phyloP scores from a whole-genome alignment of 495 filamentous ascomycete species.

The Bombardia bombarda region DNA sequence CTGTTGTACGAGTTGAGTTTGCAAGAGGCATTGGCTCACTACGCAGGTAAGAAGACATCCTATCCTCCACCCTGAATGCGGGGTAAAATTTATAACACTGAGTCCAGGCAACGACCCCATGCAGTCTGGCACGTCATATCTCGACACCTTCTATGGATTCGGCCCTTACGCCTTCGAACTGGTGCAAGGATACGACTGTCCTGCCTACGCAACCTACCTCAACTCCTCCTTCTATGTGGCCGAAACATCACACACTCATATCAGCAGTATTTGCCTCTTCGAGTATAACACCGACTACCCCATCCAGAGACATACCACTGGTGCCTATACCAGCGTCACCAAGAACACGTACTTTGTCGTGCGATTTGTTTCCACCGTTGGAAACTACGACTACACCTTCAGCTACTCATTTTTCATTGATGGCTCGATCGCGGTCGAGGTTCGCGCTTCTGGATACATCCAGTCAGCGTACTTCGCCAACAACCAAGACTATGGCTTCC shows the following conservation, averaged over 20 bases:
- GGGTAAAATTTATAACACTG: background rate
- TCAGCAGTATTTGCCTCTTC: conserved; percentile 43
- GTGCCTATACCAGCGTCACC: conserved; percentile 26
- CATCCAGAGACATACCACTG: conserved; percentile 35
- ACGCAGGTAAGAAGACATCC: conserved; percentile 25
- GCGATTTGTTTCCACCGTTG: conserved; percentile 36
- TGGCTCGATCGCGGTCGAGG: conserved; percentile 44
- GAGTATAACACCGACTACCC: conserved; percentile 38
- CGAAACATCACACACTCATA: conserved; percentile 31
- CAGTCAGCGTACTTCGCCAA: conserved; percentile 42
- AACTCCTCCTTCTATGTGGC: conserved; percentile 29
- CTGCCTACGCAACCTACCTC: conserved; percentile 38
- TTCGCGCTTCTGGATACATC: conserved; percentile 51
- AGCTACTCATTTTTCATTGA: conserved; percentile 42
- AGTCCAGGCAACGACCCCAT: conserved; percentile 35
- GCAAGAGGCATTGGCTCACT: conserved; percentile 49
- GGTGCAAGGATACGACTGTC: conserved; percentile 45
- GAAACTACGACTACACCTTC: conserved; percentile 40
- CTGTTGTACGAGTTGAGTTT: conserved; percentile 49
- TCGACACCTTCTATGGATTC: conserved; percentile 42
- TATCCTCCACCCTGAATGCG: background rate
- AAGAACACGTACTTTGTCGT: conserved; percentile 40
- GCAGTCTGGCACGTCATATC: conserved; percentile 30
- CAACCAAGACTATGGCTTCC: conserved; percentile 50
- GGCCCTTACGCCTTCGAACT: conserved; percentile 39